Percentiles rank a stretch among this genome's conserved stretches.
Conservation (phyloP, 495 filamentous ascomycete genomes). For the Neurospora sp. region DNA sequence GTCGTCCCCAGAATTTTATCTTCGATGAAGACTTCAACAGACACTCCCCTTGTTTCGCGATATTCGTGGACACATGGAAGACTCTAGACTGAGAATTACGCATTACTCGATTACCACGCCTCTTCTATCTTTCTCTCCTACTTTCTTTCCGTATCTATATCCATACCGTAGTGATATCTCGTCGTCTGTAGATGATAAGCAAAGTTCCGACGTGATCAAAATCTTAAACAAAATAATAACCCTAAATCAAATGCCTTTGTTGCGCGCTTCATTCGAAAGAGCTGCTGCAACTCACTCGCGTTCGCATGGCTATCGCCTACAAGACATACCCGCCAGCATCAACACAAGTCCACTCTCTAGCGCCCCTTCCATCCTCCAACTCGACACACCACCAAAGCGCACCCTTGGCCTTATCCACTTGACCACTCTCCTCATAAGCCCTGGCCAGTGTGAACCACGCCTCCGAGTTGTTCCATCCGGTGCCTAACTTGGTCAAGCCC, state of each 20-base stretch:
- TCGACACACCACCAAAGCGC: constrained; percentile 71
- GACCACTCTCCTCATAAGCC: constrained; percentile 73
- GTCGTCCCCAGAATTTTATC: not conserved
- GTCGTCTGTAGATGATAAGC: not conserved
- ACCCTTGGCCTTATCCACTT: constrained; percentile 71
- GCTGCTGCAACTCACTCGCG: not conserved
- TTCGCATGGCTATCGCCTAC: constrained; percentile 10
- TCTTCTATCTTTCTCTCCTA: not conserved
- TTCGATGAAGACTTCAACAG: not conserved
- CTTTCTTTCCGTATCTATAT: not conserved
- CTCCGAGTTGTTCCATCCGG: constrained; percentile 86
- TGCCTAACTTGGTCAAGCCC: constrained; percentile 71
- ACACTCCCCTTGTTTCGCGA: not conserved
- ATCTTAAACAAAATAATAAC: not conserved
- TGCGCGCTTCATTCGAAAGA: not conserved
- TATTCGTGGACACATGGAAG: not conserved
- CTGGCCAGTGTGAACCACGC: constrained; percentile 85
- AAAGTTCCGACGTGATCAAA: not conserved
- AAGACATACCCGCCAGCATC: constrained; percentile 49
- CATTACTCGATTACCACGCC: not conserved
- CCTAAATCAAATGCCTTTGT: not conserved
- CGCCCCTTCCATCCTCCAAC: constrained; percentile 54
- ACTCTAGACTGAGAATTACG: not conserved
- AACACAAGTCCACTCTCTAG: constrained; percentile 50
- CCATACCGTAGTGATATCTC: not conserved